These are phyloP conservation scores for Diaporthe citriasiana DNA, from an alignment of 2,329 filamentous ascomycete species.

Conservation along the genomic window DNA sequence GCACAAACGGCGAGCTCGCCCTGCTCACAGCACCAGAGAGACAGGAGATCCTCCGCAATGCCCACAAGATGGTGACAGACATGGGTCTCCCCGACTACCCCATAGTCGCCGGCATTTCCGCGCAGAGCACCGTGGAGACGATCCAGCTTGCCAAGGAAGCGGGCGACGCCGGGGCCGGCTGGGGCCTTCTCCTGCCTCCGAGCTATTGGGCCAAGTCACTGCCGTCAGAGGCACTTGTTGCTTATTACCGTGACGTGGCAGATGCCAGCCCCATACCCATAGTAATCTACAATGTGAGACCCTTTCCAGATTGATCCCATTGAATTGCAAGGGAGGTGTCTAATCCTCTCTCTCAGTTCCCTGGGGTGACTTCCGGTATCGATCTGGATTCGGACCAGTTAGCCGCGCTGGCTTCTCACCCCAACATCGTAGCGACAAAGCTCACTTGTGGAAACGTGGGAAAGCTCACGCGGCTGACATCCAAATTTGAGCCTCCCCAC, in stretches of 20 bases:
- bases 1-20: conserved; percentile 62
- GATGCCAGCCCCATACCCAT: conserved; percentile 50
- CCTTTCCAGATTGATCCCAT: conserved; percentile 33
- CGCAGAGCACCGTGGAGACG: conserved; percentile 53
- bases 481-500: conserved; percentile 54
- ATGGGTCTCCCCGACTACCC: conserved; percentile 51
- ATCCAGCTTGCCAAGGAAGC: conserved; percentile 55
- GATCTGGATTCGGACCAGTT: conserved; percentile 49
- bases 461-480: conserved; percentile 50
- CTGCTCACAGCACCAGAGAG: conserved; percentile 58
- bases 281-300: conserved; percentile 49
- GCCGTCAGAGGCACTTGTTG: conserved; percentile 51
- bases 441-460: conserved; percentile 50
- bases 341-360: conserved; percentile 45
- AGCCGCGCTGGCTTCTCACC: conserved; percentile 45
- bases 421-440: conserved; percentile 49
- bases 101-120: conserved; percentile 61
- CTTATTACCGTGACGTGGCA: conserved; percentile 55
- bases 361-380: conserved; percentile 52
- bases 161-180: conserved; percentile 54
- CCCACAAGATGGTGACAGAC: conserved; percentile 51
- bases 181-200: conserved; percentile 55
- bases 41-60: conserved; percentile 55
- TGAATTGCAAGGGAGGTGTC: conserved; percentile 7
- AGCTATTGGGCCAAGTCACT: conserved; percentile 58